Evolutionary conservation across 2,329 filamentous ascomycete species (phyloP), one percentile per base, ranked within the genome.

Genomic region (Botrytis byssoidea): DNA sequence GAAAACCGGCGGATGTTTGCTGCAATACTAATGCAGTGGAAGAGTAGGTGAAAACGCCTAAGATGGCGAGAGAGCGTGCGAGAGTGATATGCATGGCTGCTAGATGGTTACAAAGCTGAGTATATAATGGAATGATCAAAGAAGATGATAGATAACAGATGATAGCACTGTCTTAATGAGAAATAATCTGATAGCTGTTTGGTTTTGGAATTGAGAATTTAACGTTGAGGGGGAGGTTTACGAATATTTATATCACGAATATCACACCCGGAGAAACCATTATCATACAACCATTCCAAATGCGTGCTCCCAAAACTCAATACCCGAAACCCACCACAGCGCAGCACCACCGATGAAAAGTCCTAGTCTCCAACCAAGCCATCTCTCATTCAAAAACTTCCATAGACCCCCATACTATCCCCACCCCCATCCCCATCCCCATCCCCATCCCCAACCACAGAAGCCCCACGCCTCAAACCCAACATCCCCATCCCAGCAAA

Each of bases 251-350:
- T 64, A 64, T 29, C 10, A n/a, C 14, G n/a, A 44, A 3, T 64
- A 6, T 10, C 37, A 29, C 60, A 16, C 7, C 7, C 25, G 20
- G 8, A 42, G 4, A 29, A 44, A 22, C 1, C 10, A 12, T 12
- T 8, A 16, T 1, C 5, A 0, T 1, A 32, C 7, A 20, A 22
- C 22, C 16, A 64, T 42, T 8, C 3, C 18, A 63, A 0, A 42
- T 42, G 25, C 7, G 2, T 37, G 37, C 37, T 8, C 37, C 10
- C 10, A 40, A 40, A 20, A 25, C 10, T 25, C n/a, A 2, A 29
- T 5, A 4, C 20, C 7, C 14, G 1, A 44, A n/a, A 12, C 1
- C 1, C 18, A 29, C 25, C 37, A 3, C 4, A 29, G 6, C 37
- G 9, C 60, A 37, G 60, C 37, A 5, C 25, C 25, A n/a, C 7